These are phyloP conservation scores for Rhazya stricta DNA, from an alignment of 257 asterid species.

Conservation along the genomic window DNA sequence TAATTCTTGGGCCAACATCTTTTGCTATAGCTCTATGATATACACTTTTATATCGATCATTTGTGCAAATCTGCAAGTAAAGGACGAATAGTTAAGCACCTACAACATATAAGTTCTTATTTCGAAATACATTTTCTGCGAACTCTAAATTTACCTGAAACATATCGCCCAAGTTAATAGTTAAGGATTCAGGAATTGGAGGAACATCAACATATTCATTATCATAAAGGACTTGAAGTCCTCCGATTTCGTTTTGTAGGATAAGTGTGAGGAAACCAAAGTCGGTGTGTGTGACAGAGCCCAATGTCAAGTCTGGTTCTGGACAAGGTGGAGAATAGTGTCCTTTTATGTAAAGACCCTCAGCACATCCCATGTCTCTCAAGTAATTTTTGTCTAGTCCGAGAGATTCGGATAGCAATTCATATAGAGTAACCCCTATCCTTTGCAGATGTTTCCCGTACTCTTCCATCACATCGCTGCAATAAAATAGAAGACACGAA, in stretches of 20 bases:
- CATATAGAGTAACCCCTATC: neutral
- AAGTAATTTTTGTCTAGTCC: slow-evolving; percentile 7
- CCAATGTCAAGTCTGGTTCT: slow-evolving; percentile 7
- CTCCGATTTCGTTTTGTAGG: slow-evolving; percentile 8
- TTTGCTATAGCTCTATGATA: slow-evolving; percentile 4
- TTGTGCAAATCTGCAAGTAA: neutral
- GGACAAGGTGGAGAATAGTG: slow-evolving; percentile 14
- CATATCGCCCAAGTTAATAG: slow-evolving; percentile 6
- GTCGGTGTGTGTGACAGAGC: slow-evolving; percentile 1
- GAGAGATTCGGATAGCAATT: slow-evolving; percentile 4
- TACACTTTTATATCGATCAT: slow-evolving; percentile 6
- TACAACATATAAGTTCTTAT: too few relatives aligned
- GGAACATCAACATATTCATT: slow-evolving; percentile 11
- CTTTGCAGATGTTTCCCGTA: neutral
- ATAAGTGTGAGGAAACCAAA: slow-evolving; percentile 9
- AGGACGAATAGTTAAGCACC: neutral
- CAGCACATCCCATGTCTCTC: slow-evolving; percentile 3
- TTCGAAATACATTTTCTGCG: too few relatives aligned
- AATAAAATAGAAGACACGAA: neutral
- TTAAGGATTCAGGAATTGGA: neutral
- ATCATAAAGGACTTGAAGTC: slow-evolving; percentile 6
- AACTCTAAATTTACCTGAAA: too few relatives aligned
- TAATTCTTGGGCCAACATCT: slow-evolving; percentile 12
- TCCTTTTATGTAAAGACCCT: slow-evolving; percentile 8
- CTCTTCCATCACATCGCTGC: neutral